phyloP scores from a whole-genome alignment of 2,329 filamentous ascomycete species.

The Microsporum audouinii region DNA sequence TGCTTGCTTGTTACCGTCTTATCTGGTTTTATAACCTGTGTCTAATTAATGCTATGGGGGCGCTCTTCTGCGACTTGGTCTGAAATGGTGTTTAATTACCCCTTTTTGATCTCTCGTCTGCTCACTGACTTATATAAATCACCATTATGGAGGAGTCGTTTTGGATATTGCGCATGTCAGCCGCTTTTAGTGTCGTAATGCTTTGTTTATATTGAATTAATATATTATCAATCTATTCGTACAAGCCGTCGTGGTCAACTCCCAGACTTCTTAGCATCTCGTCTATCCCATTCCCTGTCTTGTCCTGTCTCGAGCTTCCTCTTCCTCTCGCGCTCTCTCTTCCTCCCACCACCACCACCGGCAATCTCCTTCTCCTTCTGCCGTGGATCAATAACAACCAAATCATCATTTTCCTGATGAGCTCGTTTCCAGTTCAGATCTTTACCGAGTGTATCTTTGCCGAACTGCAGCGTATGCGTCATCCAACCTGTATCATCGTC shows the following conservation, averaged over 20 bases:
- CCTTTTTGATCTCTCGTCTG: background rate
- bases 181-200: background rate
- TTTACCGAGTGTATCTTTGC: constrained; percentile 81
- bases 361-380: constrained; percentile 66
- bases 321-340: constrained; percentile 27
- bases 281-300: constrained; percentile 28
- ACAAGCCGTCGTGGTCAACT: background rate
- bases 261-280: constrained; percentile 7
- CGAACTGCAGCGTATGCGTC: constrained; percentile 72
- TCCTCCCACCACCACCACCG: constrained; percentile 45
- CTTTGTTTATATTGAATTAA: background rate
- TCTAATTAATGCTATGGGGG: constrained; percentile 3
- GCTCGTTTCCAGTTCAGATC: constrained; percentile 81
- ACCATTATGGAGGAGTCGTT: too few species aligned
- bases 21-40: background rate
- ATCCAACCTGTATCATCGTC: constrained; percentile 59
- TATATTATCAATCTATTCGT: background rate
- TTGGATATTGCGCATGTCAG: too few species aligned
- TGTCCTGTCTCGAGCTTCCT: constrained; percentile 21
- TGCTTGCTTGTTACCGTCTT: constrained; percentile 4
- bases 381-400: constrained; percentile 85
- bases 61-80: background rate
- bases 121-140: too few species aligned
- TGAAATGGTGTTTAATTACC: background rate
- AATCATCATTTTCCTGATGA: constrained; percentile 58